Conservation (phyloP, 1,284 basidiomycete genomes). For the Moniliophthora roreri region DNA sequence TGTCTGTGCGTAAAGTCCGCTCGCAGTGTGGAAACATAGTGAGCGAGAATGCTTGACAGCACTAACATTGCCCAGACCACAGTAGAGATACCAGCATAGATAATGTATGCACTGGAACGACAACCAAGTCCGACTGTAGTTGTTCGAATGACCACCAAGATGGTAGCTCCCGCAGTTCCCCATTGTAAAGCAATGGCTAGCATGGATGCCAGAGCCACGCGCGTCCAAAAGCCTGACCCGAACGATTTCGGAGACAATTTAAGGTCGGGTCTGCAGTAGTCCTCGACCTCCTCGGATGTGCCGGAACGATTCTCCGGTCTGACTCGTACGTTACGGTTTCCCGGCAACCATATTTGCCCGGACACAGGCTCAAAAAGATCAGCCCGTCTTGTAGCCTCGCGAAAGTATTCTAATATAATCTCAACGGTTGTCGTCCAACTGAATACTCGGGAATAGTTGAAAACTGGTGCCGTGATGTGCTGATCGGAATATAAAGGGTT, state of each 20-base stretch:
- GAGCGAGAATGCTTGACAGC: constrained; percentile 19
- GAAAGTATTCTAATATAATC: constrained; percentile 18
- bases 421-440: constrained; percentile 22
- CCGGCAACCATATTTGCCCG: constrained; percentile 7
- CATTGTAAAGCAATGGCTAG: constrained; percentile 23
- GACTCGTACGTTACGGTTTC: constrained; percentile 3
- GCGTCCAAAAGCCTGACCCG: constrained; percentile 20
- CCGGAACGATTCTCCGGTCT: constrained; percentile 17
- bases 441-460: constrained; percentile 24
- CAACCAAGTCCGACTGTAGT: constrained; percentile 24
- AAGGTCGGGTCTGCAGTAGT: constrained; percentile 5
- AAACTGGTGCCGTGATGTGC: constrained; percentile 21
- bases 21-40: constrained; percentile 13
- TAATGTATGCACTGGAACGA: constrained; percentile 22
- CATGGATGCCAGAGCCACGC: constrained; percentile 22
- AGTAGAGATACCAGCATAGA: constrained; percentile 23
- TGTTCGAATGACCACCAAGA: constrained; percentile 20
- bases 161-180: constrained; percentile 23
- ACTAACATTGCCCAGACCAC: constrained; percentile 17
- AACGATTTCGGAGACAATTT: constrained; percentile 10
- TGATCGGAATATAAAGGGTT: constrained; percentile 17
- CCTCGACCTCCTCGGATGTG: constrained; percentile 6
- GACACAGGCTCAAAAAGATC: constrained; percentile 11
- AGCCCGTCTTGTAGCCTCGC: constrained; percentile 15
- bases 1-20: no score